A percentile compares a stretch with the other conserved stretches of the same genome.
These are phyloP conservation scores for Kregervanrija delftensis DNA, from an alignment of 805 yeast genomes.

Conservation along the genomic window DNA sequence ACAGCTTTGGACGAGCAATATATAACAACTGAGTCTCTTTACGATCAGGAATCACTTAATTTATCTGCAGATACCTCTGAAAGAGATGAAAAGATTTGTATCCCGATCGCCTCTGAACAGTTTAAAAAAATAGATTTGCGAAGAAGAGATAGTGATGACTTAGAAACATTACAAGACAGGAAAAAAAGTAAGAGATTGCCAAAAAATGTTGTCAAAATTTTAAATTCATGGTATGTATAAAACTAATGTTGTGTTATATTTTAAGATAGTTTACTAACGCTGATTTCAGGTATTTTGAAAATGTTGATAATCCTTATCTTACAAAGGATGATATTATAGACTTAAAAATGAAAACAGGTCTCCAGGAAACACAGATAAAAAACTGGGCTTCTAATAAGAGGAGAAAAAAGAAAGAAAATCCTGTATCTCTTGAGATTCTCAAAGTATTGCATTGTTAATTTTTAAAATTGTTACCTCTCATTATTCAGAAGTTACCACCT, in stretches of 20 bases:
- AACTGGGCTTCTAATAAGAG: conserved; percentile 9
- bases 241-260: not conserved
- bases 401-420: conserved; percentile 3
- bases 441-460: no score
- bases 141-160: not conserved
- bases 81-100: not conserved
- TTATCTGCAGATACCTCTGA: not conserved
- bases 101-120: not conserved
- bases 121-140: not conserved
- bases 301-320: conserved; percentile 7
- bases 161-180: not conserved
- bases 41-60: not conserved
- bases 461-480: no score
- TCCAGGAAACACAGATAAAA: conserved; percentile 4
- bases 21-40: not conserved
- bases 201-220: not conserved
- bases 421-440: no score
- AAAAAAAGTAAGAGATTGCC: conserved; percentile 2
- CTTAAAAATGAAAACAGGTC: conserved; percentile 1
- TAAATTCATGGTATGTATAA: conserved; percentile 3
- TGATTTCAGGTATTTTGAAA: conserved; percentile 5
- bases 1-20: no score
- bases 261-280: not conserved
- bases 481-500: no score
- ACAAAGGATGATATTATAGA: conserved; percentile 4